Base-by-base conservation (phyloP, 2,329 filamentous ascomycete genomes). In the Diaporthe caulivora region DNA sequence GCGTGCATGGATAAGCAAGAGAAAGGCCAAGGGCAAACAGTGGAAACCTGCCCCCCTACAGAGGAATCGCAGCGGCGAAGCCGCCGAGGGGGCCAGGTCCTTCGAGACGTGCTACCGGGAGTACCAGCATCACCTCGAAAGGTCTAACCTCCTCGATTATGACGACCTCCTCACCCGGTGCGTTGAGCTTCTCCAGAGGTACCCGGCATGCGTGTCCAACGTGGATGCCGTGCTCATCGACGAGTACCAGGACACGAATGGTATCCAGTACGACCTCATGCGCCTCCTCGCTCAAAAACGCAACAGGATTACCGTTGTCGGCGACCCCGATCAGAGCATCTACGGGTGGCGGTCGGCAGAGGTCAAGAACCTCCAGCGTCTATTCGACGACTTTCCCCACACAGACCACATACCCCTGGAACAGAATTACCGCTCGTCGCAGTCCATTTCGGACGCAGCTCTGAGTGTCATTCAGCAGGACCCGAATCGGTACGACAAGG, bases 221-320 rank as follows among this genome's bases (percentile, higher is more conserved):
- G 92, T 99, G 24, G 92, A 98, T 81, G 91, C 94, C 0, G 95
- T 98, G 9, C 87, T 99, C 58, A 97, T 99, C 75, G 96, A 99
- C 80, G 96, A 99, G 80, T 99, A 98, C 76, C 96, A 99, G 83
- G 96, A 99, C 83, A 98, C 96, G 10, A 99, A 98, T 80, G 90
- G 94, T 26, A 92, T 98, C 6, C 96, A 99, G 82, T 98, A 97
- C 79, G 95, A 98, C 77, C 86, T 99, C 54, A 98, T 98, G 95
- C 92, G 90, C 76, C 87, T 98, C 0, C 92, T 99, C 78, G 94
- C 95, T 1, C 91, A 94, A 74, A 84, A 87, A 29, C 87, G 89
- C 55, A 89, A 90, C 72, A 89, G 91, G n/a, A 96, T 98, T 77
- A 98, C 96, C 0, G 94, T 98, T 74, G 97, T 99, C 6, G 97